Conservation (phyloP, 2,329 filamentous ascomycete genomes). For the Acarospora socialis region DNA sequence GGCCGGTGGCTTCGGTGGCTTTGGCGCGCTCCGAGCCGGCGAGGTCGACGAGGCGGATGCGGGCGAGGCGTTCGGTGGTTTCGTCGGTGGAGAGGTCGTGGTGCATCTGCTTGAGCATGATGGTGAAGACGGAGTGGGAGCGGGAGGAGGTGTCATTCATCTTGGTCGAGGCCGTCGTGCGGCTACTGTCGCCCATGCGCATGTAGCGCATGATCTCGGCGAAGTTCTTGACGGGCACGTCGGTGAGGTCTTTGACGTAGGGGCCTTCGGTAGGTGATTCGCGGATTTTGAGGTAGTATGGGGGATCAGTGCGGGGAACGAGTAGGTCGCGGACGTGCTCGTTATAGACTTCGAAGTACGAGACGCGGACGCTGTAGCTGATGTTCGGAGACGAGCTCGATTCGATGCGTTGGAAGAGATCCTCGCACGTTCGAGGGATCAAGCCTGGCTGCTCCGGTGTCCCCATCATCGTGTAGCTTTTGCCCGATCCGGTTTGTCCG, state of each 20-base stretch:
- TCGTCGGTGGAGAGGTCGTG: conserved; percentile 96
- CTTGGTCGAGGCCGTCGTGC: conserved; percentile 86
- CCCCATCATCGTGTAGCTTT: conserved; percentile 98
- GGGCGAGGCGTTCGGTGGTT: conserved; percentile 84
- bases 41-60: conserved; percentile 87
- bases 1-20: conserved; percentile 85
- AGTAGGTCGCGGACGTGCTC: conserved; percentile 94
- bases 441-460: conserved; percentile 69
- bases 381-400: conserved; percentile 75
- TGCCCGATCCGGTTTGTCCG: conserved; percentile 91
- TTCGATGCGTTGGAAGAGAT: conserved; percentile 87
- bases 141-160: conserved; percentile 99
- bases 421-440: conserved; percentile 89
- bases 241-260: conserved; percentile 91
- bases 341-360: conserved; percentile 99
- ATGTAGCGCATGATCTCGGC: conserved; percentile 80
- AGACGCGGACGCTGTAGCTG: conserved; percentile 92
- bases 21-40: conserved; percentile 92
- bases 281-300: conserved; percentile 91
- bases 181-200: conserved; percentile 74
- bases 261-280: conserved; percentile 91
- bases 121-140: conserved; percentile 94
- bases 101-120: conserved; percentile 95
- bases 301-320: conserved; percentile 61
- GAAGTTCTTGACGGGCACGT: conserved; percentile 78